Base-by-base conservation (phyloP, 495 filamentous ascomycete genomes). In the Rostrohypoxylon terebratum region DNA sequence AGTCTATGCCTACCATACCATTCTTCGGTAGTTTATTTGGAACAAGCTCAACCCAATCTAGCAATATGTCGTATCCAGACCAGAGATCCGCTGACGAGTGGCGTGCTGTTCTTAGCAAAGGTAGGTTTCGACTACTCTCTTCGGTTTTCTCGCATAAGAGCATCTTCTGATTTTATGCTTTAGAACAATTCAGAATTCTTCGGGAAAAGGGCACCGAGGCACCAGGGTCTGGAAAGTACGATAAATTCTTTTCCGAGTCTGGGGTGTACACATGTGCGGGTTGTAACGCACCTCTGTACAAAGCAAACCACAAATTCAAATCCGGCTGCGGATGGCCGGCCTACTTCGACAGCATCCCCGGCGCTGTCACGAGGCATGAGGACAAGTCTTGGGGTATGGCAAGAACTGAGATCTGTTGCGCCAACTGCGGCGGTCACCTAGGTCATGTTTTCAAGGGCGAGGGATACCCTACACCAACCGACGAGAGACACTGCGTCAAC, bases 391-490 rank as follows among this genome's bases (percentile, higher is more conserved):
- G 92, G 62, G 96, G 96, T 31, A 97, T 97, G 93, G 78, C 85
- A 72, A 84, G 96, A 63, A 97, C 89, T 50, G 96, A 99, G 85
- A 98, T 99, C 76, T 90, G 94, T 47, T 99, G 96, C 82, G 86
- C 85, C 60, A 96, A 94, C 80, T 99, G 96, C 75, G 96, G 96
- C 4, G 96, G 96, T 3, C 96, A 99, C 84, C 80, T 99, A 59
- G 96, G 96, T 23, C 96, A 99, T 85, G 94, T 98, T 38, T 99
- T 99, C 77, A 96, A 97, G 85, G 96, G 96, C 7, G 96, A 99
- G 80, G 93, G 94, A 42, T 97, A 90, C 80, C 78, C 85, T 9
- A 98, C 93, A 16, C 94, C 96, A 48, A 98, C 94, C 51, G 92
- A 99, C 80, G 94, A 98, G 89, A 84, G 96, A 58, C 96, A 99